Conservation (phyloP, 352 stramenopile species). For the Globisporangium camurandrum region DNA sequence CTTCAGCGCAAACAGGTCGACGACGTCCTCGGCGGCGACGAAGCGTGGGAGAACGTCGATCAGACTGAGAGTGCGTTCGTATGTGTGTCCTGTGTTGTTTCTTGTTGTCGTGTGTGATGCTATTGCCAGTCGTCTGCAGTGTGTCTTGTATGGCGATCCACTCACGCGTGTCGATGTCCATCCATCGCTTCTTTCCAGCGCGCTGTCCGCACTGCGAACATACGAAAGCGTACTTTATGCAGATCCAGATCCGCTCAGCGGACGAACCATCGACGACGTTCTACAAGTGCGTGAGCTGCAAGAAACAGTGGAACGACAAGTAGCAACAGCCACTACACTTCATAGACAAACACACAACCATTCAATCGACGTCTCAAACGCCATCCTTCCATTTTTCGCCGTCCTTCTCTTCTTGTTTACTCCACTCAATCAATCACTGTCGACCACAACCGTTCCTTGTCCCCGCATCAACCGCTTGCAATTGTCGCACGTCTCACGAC, state of each 20-base stretch:
- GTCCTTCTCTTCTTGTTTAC: too few species aligned
- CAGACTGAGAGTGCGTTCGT: constrained; percentile 86
- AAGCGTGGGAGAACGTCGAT: constrained; percentile 98
- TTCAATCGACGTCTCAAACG: too few species aligned
- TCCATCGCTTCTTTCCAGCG: constrained; percentile 14
- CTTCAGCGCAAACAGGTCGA: constrained; percentile 97
- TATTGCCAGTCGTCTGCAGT: constrained; percentile 1
- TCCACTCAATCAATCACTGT: background rate
- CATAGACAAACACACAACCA: background rate
- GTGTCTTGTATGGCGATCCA: background rate
- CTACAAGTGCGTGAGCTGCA: constrained; percentile 99
- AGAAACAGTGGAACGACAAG: constrained; percentile 95
- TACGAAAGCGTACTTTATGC: constrained; percentile 99
- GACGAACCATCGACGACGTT: constrained; percentile 99
- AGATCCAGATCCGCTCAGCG: constrained; percentile 99
- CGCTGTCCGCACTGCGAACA: constrained; percentile 94
- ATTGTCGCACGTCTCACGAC: constrained; percentile 25
- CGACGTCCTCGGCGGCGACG: constrained; percentile 96
- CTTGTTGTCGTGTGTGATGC: too few species aligned
- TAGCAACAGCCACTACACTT: constrained; percentile 1
- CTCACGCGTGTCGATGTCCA: too few species aligned
- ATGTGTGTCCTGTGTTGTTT: too few species aligned
- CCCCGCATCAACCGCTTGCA: constrained; percentile 7
- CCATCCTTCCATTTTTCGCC: too few species aligned
- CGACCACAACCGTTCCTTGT: constrained; percentile 1